Conservation (phyloP, 305 asterid species). For the Coffea humblotiana region DNA sequence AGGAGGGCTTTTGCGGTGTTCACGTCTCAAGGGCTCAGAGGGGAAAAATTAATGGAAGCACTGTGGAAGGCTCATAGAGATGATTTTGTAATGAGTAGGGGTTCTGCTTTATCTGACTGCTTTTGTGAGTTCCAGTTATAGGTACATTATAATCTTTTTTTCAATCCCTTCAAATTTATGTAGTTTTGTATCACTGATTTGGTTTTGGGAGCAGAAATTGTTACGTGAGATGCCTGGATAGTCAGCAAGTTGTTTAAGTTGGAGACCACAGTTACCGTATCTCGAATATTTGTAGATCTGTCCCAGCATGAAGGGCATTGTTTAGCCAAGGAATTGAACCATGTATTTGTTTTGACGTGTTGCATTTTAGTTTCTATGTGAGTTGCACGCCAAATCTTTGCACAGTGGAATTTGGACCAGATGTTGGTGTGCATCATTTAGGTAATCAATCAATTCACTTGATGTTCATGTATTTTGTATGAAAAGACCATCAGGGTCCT, state of each 20-base stretch:
- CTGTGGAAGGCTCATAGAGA: constrained; percentile 80
- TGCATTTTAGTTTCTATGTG: not conserved
- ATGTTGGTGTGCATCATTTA: not conserved
- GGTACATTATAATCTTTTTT: not conserved
- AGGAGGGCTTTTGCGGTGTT: constrained; percentile 62
- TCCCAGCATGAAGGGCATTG: not conserved
- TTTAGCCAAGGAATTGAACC: not conserved
- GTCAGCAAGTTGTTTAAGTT: not conserved
- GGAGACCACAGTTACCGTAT: not conserved
- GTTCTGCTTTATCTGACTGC: constrained; percentile 93
- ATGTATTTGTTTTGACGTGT: not conserved
- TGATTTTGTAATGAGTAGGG: constrained; percentile 79
- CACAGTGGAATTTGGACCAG: not conserved
- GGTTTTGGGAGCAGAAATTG: not conserved
- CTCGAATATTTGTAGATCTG: not conserved
- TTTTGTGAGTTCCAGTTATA: constrained; percentile 49
- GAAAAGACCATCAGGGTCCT: not conserved
- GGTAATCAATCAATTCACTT: too few species aligned
- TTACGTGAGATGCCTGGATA: too few species aligned
- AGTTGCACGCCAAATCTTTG: not conserved
- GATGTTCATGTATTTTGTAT: not conserved
- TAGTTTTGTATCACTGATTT: not conserved
- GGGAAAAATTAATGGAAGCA: constrained; percentile 54
- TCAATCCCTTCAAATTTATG: not conserved
- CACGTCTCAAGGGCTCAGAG: constrained; percentile 53